Conservation (phyloP, 164 flowering plant species). For the Vitis labrusca region DNA sequence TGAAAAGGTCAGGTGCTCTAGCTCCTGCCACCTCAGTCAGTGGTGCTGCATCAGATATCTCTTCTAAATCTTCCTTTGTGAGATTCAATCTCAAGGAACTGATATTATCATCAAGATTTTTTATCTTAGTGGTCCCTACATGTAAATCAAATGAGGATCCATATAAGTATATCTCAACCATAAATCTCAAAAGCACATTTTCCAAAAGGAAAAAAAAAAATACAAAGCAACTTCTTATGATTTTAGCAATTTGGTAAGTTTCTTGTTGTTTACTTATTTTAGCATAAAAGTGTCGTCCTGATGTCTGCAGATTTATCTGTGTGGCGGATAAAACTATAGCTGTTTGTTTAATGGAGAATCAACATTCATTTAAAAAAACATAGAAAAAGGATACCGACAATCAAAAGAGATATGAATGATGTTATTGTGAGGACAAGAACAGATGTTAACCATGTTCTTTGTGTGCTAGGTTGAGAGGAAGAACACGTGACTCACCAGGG, state of each 20-base stretch:
- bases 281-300: no score
- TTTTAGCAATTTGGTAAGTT: no score
- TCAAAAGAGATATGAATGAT: not conserved
- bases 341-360: no score
- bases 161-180: not conserved
- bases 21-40: slow-evolving; percentile 6
- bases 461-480: no score
- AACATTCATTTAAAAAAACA: no score
- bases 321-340: no score
- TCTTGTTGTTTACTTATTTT: no score
- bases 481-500: slow-evolving; percentile 16
- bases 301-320: no score
- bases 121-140: slow-evolving; percentile 14
- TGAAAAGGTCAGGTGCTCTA: not conserved
- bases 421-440: not conserved
- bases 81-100: slow-evolving; percentile 6
- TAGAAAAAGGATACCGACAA: no score
- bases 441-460: not conserved
- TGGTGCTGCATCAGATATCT: slow-evolving; percentile 12
- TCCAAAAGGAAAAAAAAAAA: not conserved
- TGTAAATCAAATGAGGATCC: not conserved
- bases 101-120: slow-evolving; percentile 14
- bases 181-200: not conserved
- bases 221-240: not conserved
- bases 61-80: slow-evolving; percentile 8